Base-by-base conservation (phyloP, 2,329 filamentous ascomycete species). In the Penicillium griseofulvum region DNA sequence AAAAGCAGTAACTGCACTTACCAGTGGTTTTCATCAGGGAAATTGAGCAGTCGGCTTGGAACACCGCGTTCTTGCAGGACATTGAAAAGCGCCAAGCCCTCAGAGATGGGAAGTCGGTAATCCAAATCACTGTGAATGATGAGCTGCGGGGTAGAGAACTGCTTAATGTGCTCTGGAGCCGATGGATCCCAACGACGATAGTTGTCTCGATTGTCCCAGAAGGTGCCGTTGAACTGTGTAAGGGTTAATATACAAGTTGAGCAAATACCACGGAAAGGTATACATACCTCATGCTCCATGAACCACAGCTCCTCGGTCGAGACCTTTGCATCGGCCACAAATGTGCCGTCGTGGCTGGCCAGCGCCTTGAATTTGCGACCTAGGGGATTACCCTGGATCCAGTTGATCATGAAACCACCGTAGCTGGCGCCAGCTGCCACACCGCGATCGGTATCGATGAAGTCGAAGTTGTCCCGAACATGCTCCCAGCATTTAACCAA, bases 321-420 rank as follows among this genome's bases (percentile, higher is more conserved):
- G 60, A 82, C 71, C 68, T 79, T 75, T n/a, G 73, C 72, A 12
- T 77, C 72, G 55, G 78, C 76, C 65, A 85, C 88, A 73, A 92
- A 94, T 51, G 92, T 87, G 45, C 91, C 91, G 64, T 96, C 91
- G 70, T 96, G 91, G 65, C 87, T 91, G 28, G 96, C 91, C 4
- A 97, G 81, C 0, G 91, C 91, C 73, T 90, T 90, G 82, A 97
- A 95, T 63, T 88, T 85, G 28, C 90, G 85, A 19, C 91, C 91
- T 0, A 97, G 81, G 1, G 84, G 81, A 59, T 94, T 88, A 8
- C 92, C 92, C 74, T 96, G 91, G 65, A 96, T 91, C 91, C 92
- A 96, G 71, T 96, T 82, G 66, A 74, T 70, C 69, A 82, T 81
- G 66, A 75, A 78, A 0, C 72, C 75, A 47, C 75, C 75, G 56